Evolutionary conservation across 495 filamentous ascomycete genomes (phyloP).

Genomic region (Tuber aestivum): DNA sequence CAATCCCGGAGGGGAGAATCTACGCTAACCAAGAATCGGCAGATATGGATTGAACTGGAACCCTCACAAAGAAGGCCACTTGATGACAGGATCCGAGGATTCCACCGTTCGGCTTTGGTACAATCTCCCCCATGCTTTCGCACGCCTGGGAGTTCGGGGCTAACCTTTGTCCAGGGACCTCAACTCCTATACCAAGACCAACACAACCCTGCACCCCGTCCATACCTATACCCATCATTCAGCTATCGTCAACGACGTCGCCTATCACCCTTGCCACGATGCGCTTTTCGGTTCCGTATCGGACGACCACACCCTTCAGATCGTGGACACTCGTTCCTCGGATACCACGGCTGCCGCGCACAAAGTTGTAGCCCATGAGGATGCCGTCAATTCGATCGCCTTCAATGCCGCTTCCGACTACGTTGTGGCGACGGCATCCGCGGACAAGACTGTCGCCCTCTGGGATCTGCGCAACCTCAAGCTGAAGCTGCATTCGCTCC

Average conservation of each 20-base stretch:
- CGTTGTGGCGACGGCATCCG: conserved; percentile 83
- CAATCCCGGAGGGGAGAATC: not conserved
- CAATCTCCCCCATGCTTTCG: conserved; percentile 31
- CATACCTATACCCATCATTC: conserved; percentile 80
- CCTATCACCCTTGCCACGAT: conserved; percentile 78
- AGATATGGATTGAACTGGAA: conserved; percentile 80
- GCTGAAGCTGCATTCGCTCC: conserved; percentile 74
- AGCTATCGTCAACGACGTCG: conserved; percentile 92
- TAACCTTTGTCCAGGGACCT: conserved; percentile 58
- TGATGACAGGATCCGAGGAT: conserved; percentile 87
- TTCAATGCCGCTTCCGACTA: conserved; percentile 87
- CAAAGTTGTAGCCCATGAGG: conserved; percentile 63
- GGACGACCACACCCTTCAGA: conserved; percentile 87
- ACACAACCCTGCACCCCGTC: conserved; percentile 62
- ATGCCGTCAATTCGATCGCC: conserved; percentile 88
- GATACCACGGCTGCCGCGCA: conserved; percentile 59
- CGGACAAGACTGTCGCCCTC: conserved; percentile 86
- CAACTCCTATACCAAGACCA: conserved; percentile 60
- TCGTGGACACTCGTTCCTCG: conserved; percentile 71
- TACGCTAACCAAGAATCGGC: conserved; percentile 4
- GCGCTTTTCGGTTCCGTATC: conserved; percentile 87
- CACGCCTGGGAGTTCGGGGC: not conserved
- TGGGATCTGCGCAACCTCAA: conserved; percentile 92
- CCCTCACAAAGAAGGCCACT: conserved; percentile 70
- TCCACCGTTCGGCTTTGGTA: conserved; percentile 86